Evolutionary conservation across 495 filamentous ascomycete genomes (phyloP), one percentile per base, ranked within the genome.

Genomic region (Darksidea phi): DNA sequence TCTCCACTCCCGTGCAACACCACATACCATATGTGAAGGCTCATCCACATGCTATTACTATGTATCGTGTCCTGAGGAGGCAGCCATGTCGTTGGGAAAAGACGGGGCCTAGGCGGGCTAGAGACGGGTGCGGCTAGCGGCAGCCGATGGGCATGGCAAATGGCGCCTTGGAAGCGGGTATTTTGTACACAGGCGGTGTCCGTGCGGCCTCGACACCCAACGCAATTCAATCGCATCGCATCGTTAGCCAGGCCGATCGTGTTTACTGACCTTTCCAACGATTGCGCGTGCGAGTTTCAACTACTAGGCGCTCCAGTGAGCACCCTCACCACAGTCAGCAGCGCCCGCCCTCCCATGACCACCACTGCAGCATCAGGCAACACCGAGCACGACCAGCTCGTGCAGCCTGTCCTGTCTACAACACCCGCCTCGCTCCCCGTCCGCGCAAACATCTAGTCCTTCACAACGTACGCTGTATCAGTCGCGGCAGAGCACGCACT

Each of bases 71-170:
- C 28, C 28, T 10, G 28, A 32, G 28, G 28, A 32, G 28, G 4
- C 10, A 32, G 28, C 28, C 10, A 32, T 32, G 28, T 32, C 28
- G 28, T 32, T 32, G 28, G n/a, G 28, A 32, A 32, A 3, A 32
- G 28, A 32, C 28, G 28, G 10, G 28, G 28, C 10, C 28, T 10
- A 32, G 28, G 28, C 28, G 28, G 28, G 4, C 28, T 32, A 32
- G 28, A 32, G 28, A 32, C 28, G 26, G 26, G 36, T 18, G 18
- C 52, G 42, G 54, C 26, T 57, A 28, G 41, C 54, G 54, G 42
- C 54, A 57, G 23, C 7, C 54, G 28, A 32, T 57, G 46, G 38
- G 54, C 38, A 43, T 57, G 54, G 28, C 28, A 10, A 47, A 57
- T 57, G 38, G 54, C 42, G 41, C n/a, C 41, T n/a, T 45, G 41